These are phyloP conservation scores for Xanthoconium separans DNA, from an alignment of 1,284 basidiomycete species.

Conservation along the genomic window DNA sequence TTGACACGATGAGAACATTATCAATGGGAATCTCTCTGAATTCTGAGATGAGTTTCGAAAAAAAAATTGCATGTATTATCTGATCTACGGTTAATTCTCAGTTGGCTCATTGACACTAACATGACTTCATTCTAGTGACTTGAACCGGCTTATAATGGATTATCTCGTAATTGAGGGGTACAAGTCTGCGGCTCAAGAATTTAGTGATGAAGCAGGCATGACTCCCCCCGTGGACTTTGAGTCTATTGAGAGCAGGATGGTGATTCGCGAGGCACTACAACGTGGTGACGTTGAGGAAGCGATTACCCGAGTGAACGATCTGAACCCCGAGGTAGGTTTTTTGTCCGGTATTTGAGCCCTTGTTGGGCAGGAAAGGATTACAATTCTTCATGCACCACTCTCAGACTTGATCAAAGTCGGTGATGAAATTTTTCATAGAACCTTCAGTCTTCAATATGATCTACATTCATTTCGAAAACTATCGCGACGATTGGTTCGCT, in stretches of 20 bases:
- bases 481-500: slow-evolving; percentile 9
- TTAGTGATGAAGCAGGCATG: slow-evolving; percentile 85
- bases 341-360: slow-evolving; percentile 4
- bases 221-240: slow-evolving; percentile 81
- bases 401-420: slow-evolving; percentile 67
- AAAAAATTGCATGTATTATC: slow-evolving; percentile 79
- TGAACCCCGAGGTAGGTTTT: slow-evolving; percentile 91
- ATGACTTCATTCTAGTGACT: slow-evolving; percentile 55
- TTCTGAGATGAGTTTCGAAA: slow-evolving; percentile 52
- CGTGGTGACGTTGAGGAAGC: slow-evolving; percentile 94
- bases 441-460: slow-evolving; percentile 96
- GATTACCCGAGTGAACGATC: slow-evolving; percentile 89
- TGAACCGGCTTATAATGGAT: slow-evolving; percentile 96
- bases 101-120: slow-evolving; percentile 37
- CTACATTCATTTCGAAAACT: slow-evolving; percentile 14
- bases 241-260: slow-evolving; percentile 91
- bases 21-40: slow-evolving; percentile 91
- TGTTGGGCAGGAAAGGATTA: slow-evolving; percentile 64
- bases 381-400: slow-evolving; percentile 99
- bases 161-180: slow-evolving; percentile 98
- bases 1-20: slow-evolving; percentile 55
- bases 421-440: slow-evolving; percentile 76
- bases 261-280: slow-evolving; percentile 91
- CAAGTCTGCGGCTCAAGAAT: slow-evolving; percentile 93
- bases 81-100: slow-evolving; percentile 42